phyloP scores from a whole-genome alignment of 2,329 filamentous ascomycete species.

The Nemania sp. region DNA sequence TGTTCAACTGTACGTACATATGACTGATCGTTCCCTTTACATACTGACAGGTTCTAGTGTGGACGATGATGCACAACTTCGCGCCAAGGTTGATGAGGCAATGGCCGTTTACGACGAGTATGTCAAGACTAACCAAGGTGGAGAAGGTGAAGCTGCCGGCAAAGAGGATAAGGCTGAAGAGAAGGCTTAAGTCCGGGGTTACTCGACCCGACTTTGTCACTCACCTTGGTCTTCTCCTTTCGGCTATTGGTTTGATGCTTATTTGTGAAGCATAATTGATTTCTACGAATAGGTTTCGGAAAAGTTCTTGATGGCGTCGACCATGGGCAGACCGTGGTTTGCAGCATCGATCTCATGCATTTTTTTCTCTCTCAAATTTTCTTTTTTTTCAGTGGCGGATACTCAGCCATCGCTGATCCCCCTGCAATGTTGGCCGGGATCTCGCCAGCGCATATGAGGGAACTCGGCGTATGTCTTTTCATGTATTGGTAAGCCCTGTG shows the following conservation, averaged over 20 bases:
- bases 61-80: constrained; percentile 85
- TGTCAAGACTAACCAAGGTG: constrained; percentile 79
- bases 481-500: constrained; percentile 44
- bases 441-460: constrained; percentile 30
- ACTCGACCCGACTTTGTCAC: constrained; percentile 12
- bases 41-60: constrained; percentile 62
- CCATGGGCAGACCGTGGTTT: constrained; percentile 28
- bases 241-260: constrained; percentile 25
- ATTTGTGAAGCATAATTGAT: constrained; percentile 29
- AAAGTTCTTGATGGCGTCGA: constrained; percentile 41
- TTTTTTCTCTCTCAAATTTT: constrained; percentile 24
- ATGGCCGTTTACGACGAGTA: constrained; percentile 98
- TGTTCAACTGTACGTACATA: constrained; percentile 82
- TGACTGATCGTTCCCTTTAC: constrained; percentile 1
- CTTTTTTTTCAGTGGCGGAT: constrained; percentile 26
- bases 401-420: constrained; percentile 23
- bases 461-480: constrained; percentile 34
- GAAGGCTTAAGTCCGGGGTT: constrained; percentile 51
- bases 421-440: constrained; percentile 26
- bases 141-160: constrained; percentile 45
- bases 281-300: constrained; percentile 40
- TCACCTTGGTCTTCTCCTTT: constrained; percentile 19
- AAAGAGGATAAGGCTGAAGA: constrained; percentile 59
- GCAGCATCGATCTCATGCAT: constrained; percentile 42
- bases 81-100: constrained; percentile 96